Conservation (phyloP, 495 filamentous ascomycete species). For the Pseudoneurospora amorphoporcata region DNA sequence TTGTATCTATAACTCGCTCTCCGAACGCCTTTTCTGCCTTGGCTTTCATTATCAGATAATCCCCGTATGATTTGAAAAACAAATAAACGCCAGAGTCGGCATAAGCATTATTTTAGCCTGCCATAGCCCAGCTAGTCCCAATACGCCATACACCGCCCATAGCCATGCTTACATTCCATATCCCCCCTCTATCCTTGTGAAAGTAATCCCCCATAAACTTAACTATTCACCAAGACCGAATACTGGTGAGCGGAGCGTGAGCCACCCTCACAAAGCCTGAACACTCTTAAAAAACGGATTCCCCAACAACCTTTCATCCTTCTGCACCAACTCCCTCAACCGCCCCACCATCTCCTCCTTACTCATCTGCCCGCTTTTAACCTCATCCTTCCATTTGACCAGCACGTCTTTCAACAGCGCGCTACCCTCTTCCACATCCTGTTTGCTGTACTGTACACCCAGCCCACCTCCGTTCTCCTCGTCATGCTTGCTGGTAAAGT, state of each 20-base stretch:
- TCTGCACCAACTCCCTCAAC: constrained; percentile 69
- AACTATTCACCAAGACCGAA: background rate
- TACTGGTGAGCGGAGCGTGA: background rate
- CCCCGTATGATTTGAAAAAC: background rate
- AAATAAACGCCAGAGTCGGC: background rate
- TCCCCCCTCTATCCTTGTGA: background rate
- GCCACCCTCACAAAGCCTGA: constrained; percentile 51
- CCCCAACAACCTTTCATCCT: constrained; percentile 56
- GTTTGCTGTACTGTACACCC: constrained; percentile 53
- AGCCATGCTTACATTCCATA: background rate
- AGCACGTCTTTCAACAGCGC: constrained; percentile 76
- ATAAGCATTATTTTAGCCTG: background rate
- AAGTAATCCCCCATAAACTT: background rate
- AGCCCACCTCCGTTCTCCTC: constrained; percentile 36
- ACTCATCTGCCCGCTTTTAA: constrained; percentile 49
- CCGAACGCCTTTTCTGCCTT: background rate
- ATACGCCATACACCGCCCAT: background rate
- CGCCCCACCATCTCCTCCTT: constrained; percentile 67
- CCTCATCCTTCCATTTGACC: constrained; percentile 78
- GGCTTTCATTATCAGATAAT: background rate
- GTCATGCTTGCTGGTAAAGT: constrained; percentile 74
- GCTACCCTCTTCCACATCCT: constrained; percentile 89
- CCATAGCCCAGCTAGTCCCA: background rate
- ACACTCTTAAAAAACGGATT: constrained; percentile 91
- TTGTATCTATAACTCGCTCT: background rate